phyloP scores from a whole-genome alignment of 139 green algal species.

The Tetradesmus obliquus region DNA sequence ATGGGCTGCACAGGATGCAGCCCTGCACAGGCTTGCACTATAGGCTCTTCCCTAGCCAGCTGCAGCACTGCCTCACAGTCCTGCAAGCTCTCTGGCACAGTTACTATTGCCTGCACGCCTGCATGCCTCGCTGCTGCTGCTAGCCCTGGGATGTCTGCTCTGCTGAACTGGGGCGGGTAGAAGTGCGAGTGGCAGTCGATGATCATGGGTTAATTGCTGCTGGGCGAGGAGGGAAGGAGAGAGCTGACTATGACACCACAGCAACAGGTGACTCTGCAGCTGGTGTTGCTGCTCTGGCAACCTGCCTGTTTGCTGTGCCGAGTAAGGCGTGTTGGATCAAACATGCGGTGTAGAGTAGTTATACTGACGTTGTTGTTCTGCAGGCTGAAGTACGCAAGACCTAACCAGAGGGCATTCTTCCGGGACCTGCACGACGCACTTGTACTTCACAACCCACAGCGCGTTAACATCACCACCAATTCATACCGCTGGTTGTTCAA shows the following conservation, averaged over 20 bases:
- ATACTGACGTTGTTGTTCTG: too few relatives aligned
- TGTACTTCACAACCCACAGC: neutral
- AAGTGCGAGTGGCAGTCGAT: conserved; percentile 41
- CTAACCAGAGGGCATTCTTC: neutral
- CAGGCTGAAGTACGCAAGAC: neutral
- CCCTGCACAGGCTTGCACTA: conserved; percentile 28
- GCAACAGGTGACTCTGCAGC: neutral
- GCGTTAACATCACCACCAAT: too few relatives aligned
- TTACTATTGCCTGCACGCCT: conserved; percentile 28
- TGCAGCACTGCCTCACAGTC: conserved; percentile 33
- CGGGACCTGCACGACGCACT: neutral
- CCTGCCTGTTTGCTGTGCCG: neutral
- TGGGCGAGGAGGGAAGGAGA: too few relatives aligned
- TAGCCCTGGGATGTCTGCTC: neutral
- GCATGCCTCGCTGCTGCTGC: neutral
- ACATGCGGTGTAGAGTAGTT: too few relatives aligned
- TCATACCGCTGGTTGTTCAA: too few relatives aligned
- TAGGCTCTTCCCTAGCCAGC: neutral
- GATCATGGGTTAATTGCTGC: neutral
- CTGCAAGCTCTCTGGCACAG: conserved; percentile 29
- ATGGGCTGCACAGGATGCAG: conserved; percentile 39
- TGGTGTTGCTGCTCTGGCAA: neutral
- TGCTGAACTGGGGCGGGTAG: conserved; percentile 30
- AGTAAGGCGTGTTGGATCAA: too few relatives aligned
- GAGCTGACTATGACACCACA: neutral